Conservation (phyloP, 768 basidiomycete genomes). For the Xerocomellus intermedius region DNA sequence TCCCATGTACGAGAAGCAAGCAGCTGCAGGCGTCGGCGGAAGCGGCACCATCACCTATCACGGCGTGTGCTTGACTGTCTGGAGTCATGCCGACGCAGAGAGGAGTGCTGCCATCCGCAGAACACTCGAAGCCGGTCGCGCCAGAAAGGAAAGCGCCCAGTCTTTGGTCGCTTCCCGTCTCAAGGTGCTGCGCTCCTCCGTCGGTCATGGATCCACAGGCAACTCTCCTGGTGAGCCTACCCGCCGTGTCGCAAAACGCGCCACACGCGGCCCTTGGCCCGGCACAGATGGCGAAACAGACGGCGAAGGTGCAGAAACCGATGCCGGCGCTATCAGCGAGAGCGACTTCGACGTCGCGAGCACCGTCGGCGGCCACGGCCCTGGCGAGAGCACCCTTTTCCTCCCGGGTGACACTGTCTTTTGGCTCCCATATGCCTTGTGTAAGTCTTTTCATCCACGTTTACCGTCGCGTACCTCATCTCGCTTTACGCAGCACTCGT, state of each 20-base stretch:
- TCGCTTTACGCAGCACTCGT: conserved; percentile 60
- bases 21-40: conserved; percentile 36
- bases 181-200: conserved; percentile 59
- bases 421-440: conserved; percentile 92
- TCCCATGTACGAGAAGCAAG: conserved; percentile 34
- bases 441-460: conserved; percentile 43
- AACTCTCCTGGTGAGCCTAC: conserved; percentile 51
- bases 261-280: conserved; percentile 70
- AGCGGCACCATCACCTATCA: conserved; percentile 63
- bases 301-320: conserved; percentile 66
- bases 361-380: conserved; percentile 69
- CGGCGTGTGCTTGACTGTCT: conserved; percentile 91
- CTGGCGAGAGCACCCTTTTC: conserved; percentile 86
- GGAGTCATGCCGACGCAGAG: conserved; percentile 92
- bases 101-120: conserved; percentile 81
- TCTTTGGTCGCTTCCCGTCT: conserved; percentile 66
- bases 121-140: conserved; percentile 75
- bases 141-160: conserved; percentile 78
- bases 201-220: conserved; percentile 39
- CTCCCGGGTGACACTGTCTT: conserved; percentile 88
- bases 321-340: conserved; percentile 74
- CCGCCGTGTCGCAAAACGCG: conserved; percentile 58
- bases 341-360: conserved; percentile 85
- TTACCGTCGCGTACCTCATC: conserved; percentile 8
- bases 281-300: conserved; percentile 69